Evolutionary conservation across 2,329 filamentous ascomycete genomes (phyloP).

Genomic region (Ramichloridium luteum): DNA sequence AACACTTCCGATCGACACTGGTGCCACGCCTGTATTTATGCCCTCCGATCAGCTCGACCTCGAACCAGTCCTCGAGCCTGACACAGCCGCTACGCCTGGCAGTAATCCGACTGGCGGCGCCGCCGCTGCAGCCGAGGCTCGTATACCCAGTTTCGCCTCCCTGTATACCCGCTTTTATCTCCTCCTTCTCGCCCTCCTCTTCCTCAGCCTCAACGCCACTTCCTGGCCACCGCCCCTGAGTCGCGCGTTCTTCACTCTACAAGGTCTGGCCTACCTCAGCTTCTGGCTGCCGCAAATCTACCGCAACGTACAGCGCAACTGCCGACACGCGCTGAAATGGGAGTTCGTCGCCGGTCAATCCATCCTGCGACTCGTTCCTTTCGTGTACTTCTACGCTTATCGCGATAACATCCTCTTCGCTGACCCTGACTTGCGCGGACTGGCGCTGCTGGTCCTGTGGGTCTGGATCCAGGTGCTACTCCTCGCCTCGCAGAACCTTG

Average conservation of each 20-base stretch:
- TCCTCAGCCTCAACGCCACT: constrained; percentile 47
- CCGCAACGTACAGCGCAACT: constrained; percentile 82
- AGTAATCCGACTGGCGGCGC: no score
- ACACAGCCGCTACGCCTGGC: constrained; percentile 22
- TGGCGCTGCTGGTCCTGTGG: constrained; percentile 59
- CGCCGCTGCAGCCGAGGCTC: constrained; percentile 10
- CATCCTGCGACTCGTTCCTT: constrained; percentile 60
- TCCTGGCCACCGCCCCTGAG: constrained; percentile 43
- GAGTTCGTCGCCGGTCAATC: constrained; percentile 81
- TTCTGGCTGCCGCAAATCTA: constrained; percentile 89
- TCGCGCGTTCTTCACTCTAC: constrained; percentile 45
- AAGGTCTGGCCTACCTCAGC: constrained; percentile 68
- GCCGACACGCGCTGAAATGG: constrained; percentile 81
- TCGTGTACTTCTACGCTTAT: constrained; percentile 74
- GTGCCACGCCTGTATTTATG: not conserved
- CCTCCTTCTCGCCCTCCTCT: constrained; percentile 43
- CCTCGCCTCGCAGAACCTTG: constrained; percentile 67
- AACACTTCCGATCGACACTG: not conserved
- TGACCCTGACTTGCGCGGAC: constrained; percentile 52
- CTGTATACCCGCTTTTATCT: constrained; percentile 53
- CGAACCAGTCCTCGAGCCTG: constrained; percentile 19
- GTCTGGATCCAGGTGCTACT: constrained; percentile 74
- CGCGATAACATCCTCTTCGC: constrained; percentile 72
- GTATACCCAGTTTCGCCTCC: constrained; percentile 35
- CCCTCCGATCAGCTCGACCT: constrained; percentile 42